Evolutionary conservation across 176 grass and related monocot species (phyloP).

Genomic region (Juncus inflexus): DNA sequence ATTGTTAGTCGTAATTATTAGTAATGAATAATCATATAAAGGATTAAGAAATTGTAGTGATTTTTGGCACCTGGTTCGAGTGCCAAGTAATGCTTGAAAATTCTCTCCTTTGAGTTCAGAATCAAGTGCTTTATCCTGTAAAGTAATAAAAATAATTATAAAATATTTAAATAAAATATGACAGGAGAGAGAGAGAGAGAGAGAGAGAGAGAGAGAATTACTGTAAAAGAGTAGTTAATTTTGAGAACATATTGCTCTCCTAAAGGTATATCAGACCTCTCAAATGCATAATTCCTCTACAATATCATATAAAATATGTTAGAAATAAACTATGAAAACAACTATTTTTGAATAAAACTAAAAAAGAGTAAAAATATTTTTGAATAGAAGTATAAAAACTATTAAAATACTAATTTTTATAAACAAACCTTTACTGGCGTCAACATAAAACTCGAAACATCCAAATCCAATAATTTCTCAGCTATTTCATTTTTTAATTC

Average conservation of each 20-base stretch:
- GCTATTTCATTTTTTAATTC: slow-evolving; percentile 85
- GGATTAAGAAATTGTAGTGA: background rate
- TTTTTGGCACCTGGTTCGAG: slow-evolving; percentile 62
- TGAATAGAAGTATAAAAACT: no score
- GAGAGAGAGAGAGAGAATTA: slow-evolving; percentile 27
- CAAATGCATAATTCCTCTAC: slow-evolving; percentile 97
- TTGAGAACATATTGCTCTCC: slow-evolving; percentile 96
- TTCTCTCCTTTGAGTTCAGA: slow-evolving; percentile 71
- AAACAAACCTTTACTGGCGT: slow-evolving; percentile 78
- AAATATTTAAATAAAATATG: background rate
- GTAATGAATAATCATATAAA: background rate
- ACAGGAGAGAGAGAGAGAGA: background rate
- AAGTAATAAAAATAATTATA: slow-evolving; percentile 17
- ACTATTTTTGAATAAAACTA: no score
- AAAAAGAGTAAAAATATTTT: no score
- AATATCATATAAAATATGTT: slow-evolving; percentile 15
- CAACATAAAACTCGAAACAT: slow-evolving; percentile 88
- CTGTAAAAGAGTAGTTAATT: slow-evolving; percentile 93
- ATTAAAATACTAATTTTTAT: no score
- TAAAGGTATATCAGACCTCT: slow-evolving; percentile 66
- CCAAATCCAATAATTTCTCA: slow-evolving; percentile 67
- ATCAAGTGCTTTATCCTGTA: slow-evolving; percentile 69
- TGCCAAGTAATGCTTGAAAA: slow-evolving; percentile 86
- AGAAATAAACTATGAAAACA: slow-evolving; percentile 1
- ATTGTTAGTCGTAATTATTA: background rate